Evolutionary conservation across 2,329 filamentous ascomycete species (phyloP), one percentile per base, ranked within the genome.

Genomic region (Xylaria sp.): DNA sequence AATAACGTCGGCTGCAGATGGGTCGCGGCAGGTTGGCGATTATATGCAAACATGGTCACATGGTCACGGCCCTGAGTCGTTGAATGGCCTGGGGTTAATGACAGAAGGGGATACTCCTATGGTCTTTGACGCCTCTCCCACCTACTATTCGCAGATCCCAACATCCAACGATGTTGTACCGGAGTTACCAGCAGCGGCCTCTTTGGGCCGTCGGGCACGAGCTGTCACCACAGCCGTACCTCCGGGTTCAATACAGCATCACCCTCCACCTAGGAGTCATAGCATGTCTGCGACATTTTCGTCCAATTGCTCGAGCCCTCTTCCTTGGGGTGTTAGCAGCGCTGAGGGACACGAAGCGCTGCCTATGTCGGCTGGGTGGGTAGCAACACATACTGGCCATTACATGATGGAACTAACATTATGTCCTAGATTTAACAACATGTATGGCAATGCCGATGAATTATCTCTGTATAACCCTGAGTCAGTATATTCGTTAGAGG

Each of bases 11-110:
- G 69, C 73, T 28, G 57, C 72, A 41, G 74, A 73, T 36, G 68
- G 70, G 12, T 68, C 74, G 18, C 69, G 72, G 61, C 72, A 74
- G 64, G 72, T 78, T 66, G 71, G 72, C 56, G 73, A 76, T 54
- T 79, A 76, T 63, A 69, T 78, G 43, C 77, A 77, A 55, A 62
- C 70, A 28, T 79, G 78, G 78, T 33, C 76, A 23, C 73, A 74
- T 33, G 66, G 68, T 13, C 69, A 74, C 12, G 70, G 72, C 5
- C 55, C 72, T 13, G 75, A 77, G 51, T 74, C 74, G 57, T 46
- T 77, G 54, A 72, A 67, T 59, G 74, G 77, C 6, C 71, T 78
- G 13, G 74, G 75, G 13, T 71, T 79, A 5, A 74, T 75, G 28
- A 67, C 75, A 31, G 74, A 76, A 15, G 75, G 72, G 28, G 74